Evolutionary conservation across 1,139 yeast genomes (phyloP).

Genomic region (Candida sojae): DNA sequence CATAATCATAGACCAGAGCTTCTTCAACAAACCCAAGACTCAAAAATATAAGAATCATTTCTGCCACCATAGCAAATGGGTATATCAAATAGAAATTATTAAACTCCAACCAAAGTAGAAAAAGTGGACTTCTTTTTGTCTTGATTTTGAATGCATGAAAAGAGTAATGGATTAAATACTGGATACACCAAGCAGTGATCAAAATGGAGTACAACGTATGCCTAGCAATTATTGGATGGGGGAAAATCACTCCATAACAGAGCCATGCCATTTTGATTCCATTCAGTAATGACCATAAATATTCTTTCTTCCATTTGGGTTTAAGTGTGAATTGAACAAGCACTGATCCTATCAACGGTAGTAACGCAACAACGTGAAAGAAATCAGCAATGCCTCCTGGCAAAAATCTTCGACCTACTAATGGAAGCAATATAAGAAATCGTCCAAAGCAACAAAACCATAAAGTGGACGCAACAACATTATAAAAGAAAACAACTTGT

Average conservation of each 20-base stretch:
- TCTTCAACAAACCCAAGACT: slow-evolving; percentile 48
- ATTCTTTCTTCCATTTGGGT: slow-evolving; percentile 12
- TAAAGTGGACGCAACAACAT: slow-evolving; percentile 41
- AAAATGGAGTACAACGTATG: slow-evolving; percentile 50
- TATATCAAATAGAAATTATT: slow-evolving; percentile 42
- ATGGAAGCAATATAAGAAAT: slow-evolving; percentile 53
- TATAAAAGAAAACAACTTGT: slow-evolving; percentile 36
- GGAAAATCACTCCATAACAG: slow-evolving; percentile 47
- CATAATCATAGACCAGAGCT: slow-evolving; percentile 27
- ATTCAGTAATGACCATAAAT: slow-evolving; percentile 32
- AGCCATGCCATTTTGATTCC: slow-evolving; percentile 41
- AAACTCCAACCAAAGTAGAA: slow-evolving; percentile 42
- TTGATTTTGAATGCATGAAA: slow-evolving; percentile 51
- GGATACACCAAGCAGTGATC: slow-evolving; percentile 47
- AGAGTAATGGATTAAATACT: slow-evolving; percentile 42
- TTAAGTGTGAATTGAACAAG: slow-evolving; percentile 22
- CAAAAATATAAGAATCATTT: slow-evolving; percentile 54
- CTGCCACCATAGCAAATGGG: slow-evolving; percentile 50
- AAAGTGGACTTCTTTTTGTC: slow-evolving; percentile 36
- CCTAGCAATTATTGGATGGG: slow-evolving; percentile 51
- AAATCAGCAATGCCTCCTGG: slow-evolving; percentile 74
- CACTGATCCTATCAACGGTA: slow-evolving; percentile 32
- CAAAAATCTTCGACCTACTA: slow-evolving; percentile 61
- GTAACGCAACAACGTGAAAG: slow-evolving; percentile 46
- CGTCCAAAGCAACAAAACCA: slow-evolving; percentile 57